Base-by-base conservation (phyloP, 2,329 filamentous ascomycete species). In the Emmonsiellopsis sp. region DNA sequence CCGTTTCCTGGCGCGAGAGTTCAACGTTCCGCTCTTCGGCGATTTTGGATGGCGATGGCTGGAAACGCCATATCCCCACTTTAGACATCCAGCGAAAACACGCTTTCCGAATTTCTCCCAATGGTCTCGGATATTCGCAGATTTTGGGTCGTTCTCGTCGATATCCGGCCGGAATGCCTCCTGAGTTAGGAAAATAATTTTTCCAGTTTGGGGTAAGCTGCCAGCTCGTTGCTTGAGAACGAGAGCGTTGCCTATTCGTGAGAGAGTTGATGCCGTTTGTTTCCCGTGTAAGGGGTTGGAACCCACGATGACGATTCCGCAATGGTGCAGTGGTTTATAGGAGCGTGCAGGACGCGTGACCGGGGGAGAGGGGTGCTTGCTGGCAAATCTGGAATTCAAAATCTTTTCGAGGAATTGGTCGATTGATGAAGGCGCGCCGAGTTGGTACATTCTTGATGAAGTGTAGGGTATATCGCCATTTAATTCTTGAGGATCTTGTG, bases 41-140 rank as follows among this genome's bases (percentile, higher is more conserved):
- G 9, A 37, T n/a, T 39, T 13, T 27, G 13, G 10, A 37, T 43
- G 39, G 27, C 27, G 17, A 10, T 17, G 21, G 43, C 49, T 45
- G 1, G 32, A 5, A 9, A 27, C 27, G 6, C 49, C 55, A 21
- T 50, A 45, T 32, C 55, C 54, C 67, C 68, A 69, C 31, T 56
- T 59, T 27, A 72, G 54, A 53, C 62, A 69, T 2, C 66, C 68
- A 42, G 66, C 68, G 46, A 66, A 70, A 36, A 68, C 59, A 32
- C 54, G 51, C 9, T 59, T 54, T 67, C 69, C 71, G 1, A 62
- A 63, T 2, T 58, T 54, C 2, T 55, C 58, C 5, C 65, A 52
- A 10, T 37, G n/a, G 21, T 43, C 40, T 50, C 47, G 40, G 49
- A 52, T 31, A 17, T 33, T 27, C 10, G 17, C 39, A n/a, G n/a